A percentile compares a stretch with the other conserved stretches of the same genome.
Evolutionary conservation across 169 alveolate genomes (phyloP).

Genomic region (Plasmodium chabaudi): DNA sequence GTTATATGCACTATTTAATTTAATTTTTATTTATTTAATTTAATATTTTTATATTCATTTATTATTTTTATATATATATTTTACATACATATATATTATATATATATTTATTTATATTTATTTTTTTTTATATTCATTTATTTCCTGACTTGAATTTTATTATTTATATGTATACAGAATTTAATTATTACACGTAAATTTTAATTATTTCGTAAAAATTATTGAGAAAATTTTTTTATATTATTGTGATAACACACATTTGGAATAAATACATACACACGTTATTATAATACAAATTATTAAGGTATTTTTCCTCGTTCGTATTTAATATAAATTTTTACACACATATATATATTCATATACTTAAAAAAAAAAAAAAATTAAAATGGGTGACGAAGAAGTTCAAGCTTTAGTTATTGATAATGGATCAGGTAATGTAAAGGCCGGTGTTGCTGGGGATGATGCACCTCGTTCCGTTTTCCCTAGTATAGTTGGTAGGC

Average conservation of each 20-base stretch:
- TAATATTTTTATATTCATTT: neutral
- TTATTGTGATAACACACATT: constrained; percentile 14
- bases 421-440: constrained; percentile 99
- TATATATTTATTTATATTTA: neutral
- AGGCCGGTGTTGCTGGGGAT: constrained; percentile 99
- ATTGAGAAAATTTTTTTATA: constrained; percentile 14
- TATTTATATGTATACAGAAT: constrained; percentile 2
- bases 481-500: constrained; percentile 99
- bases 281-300: constrained; percentile 5
- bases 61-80: neutral
- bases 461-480: constrained; percentile 99
- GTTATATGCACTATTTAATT: neutral
- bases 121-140: neutral
- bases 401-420: constrained; percentile 97
- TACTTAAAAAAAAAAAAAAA: too few species aligned
- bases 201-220: constrained; percentile 10
- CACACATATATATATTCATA: constrained; percentile 1
- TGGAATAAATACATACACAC: constrained; percentile 1
- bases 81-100: neutral
- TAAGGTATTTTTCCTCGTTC: neutral
- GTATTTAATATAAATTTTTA: neutral
- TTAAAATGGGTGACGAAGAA: constrained; percentile 74
- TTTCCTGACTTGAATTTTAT: constrained; percentile 30
- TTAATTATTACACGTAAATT: constrained; percentile 30
- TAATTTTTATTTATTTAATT: neutral